Percentiles rank a stretch among this genome's conserved stretches.
Conservation (phyloP, 371 early-diverging fungal genomes). For the Mortierella sp. region DNA sequence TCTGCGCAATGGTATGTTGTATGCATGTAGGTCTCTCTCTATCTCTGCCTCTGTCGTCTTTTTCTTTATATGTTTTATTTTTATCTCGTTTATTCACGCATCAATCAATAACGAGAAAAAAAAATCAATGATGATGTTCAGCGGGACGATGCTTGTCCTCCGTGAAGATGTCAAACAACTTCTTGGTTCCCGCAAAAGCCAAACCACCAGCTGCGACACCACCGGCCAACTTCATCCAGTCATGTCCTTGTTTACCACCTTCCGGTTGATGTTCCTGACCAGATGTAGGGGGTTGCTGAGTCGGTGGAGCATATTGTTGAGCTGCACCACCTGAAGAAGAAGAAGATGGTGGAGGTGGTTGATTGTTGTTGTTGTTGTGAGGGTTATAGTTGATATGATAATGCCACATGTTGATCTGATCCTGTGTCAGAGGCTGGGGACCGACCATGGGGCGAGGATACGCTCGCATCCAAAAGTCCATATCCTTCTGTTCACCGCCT, state of each 20-base stretch:
- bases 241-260: slow-evolving; percentile 19
- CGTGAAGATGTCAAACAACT: slow-evolving; percentile 30
- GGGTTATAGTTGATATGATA: slow-evolving; percentile 29
- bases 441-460: slow-evolving; percentile 23
- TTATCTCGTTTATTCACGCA: too few relatives aligned
- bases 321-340: not conserved
- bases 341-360: slow-evolving; percentile 13
- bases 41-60: too few relatives aligned
- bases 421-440: slow-evolving; percentile 4
- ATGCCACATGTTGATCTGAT: slow-evolving; percentile 23
- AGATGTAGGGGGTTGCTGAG: slow-evolving; percentile 2
- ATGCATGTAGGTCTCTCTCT: too few relatives aligned
- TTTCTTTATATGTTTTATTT: too few relatives aligned
- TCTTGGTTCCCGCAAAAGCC: slow-evolving; percentile 33
- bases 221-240: slow-evolving; percentile 48
- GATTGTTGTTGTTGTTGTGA: slow-evolving; percentile 30
- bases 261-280: not conserved
- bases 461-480: slow-evolving; percentile 30
- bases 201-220: slow-evolving; percentile 44
- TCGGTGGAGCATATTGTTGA: slow-evolving; percentile 2
- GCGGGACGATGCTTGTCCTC: slow-evolving; percentile 21
- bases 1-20: too few relatives aligned
- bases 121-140: not conserved
- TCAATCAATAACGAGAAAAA: too few relatives aligned
- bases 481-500: slow-evolving; percentile 10